Evolutionary conservation across 305 asterid species (phyloP).

Genomic region (Solanum chacoense): DNA sequence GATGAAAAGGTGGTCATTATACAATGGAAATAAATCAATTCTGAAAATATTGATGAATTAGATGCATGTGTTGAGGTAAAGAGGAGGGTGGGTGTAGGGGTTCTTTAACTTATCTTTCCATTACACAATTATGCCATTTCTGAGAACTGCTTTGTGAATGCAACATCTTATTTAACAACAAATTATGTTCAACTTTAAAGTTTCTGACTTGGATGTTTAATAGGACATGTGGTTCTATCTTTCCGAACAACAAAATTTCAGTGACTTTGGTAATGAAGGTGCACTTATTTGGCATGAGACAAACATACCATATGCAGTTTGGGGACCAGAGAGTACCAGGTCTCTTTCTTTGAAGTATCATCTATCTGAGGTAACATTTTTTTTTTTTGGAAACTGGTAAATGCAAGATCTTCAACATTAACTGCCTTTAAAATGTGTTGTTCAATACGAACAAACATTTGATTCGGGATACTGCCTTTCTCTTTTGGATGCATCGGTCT

Average conservation of each 20-base stretch:
- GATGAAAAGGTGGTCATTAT: neutral
- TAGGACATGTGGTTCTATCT: constrained; percentile 98
- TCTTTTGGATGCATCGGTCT: neutral
- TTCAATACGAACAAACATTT: neutral
- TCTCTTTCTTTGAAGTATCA: constrained; percentile 55
- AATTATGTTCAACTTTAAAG: neutral
- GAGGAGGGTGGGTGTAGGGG: neutral
- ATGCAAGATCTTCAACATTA: constrained; percentile 2
- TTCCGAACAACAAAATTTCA: constrained; percentile 60
- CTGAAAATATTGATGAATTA: neutral
- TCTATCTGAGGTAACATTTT: constrained; percentile 66
- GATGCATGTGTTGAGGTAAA: neutral
- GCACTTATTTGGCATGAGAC: constrained; percentile 95
- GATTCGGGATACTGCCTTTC: neutral
- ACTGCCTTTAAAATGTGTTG: neutral
- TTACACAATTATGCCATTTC: neutral
- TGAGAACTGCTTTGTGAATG: neutral
- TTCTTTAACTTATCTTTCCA: neutral
- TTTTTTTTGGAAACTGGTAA: neutral
- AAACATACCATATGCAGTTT: constrained; percentile 89
- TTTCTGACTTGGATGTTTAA: neutral
- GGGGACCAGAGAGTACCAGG: constrained; percentile 74
- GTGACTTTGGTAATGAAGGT: constrained; percentile 68
- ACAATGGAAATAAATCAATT: neutral
- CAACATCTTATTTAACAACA: neutral